Evolutionary conservation across 495 filamentous ascomycete species (phyloP).

Genomic region (Clavariopsis aquatica): DNA sequence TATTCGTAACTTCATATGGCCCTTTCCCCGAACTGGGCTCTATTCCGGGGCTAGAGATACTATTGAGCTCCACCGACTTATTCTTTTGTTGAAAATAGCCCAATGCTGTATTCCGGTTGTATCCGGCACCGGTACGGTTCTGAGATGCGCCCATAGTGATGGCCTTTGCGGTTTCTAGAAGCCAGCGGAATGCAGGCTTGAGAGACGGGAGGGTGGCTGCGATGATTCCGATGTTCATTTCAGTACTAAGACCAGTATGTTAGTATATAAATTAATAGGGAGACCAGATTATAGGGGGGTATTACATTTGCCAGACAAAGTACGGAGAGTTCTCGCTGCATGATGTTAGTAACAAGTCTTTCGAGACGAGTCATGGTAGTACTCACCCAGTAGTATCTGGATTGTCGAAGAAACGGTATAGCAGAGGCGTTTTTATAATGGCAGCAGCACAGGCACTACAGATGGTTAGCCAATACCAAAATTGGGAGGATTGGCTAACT

Average conservation of each 20-base stretch:
- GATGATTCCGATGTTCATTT: conserved; percentile 38
- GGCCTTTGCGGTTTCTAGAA: conserved; percentile 24
- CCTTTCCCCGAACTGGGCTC: too few species aligned
- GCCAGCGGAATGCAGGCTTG: conserved; percentile 39
- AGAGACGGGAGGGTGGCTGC: conserved; percentile 40
- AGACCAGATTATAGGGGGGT: too few species aligned
- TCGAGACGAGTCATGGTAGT: too few species aligned
- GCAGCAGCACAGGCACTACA: conserved; percentile 37
- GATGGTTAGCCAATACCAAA: too few species aligned
- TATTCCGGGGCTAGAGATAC: too few species aligned
- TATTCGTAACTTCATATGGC: too few species aligned
- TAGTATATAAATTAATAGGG: too few species aligned
- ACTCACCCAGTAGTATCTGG: conserved; percentile 21
- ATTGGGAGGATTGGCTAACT: neutral
- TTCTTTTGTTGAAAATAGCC: too few species aligned
- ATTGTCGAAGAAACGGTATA: conserved; percentile 34
- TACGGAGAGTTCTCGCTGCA: conserved; percentile 10
- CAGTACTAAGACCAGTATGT: conserved; percentile 13
- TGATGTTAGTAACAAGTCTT: too few species aligned
- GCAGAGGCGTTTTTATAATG: conserved; percentile 38
- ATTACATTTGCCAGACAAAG: conserved; percentile 29
- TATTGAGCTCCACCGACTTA: too few species aligned
- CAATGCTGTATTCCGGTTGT: too few species aligned
- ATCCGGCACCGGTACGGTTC: conserved; percentile 4
- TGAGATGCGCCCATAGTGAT: conserved; percentile 5